Evolutionary conservation across 1,139 yeast genomes (phyloP).

Genomic region (Blastobotrys arbuscula): DNA sequence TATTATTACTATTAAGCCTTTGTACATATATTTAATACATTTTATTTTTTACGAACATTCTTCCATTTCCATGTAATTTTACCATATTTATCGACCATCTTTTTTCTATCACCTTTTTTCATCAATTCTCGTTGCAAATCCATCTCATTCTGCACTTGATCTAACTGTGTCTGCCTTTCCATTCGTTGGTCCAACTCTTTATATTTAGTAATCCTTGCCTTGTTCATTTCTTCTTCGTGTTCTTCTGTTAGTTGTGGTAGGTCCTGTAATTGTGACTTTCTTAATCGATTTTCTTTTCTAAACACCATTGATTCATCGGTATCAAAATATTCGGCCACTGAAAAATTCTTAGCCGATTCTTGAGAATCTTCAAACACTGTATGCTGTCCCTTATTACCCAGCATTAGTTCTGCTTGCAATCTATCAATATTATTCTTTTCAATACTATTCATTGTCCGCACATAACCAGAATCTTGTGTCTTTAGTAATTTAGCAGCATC

Average conservation of each 20-base stretch:
- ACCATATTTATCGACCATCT: slow-evolving; percentile 60
- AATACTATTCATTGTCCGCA: slow-evolving; percentile 66
- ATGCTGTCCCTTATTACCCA: slow-evolving; percentile 53
- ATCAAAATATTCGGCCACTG: slow-evolving; percentile 59
- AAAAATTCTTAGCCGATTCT: slow-evolving; percentile 51
- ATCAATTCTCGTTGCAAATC: slow-evolving; percentile 76
- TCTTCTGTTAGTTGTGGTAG: slow-evolving; percentile 6
- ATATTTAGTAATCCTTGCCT: slow-evolving; percentile 55
- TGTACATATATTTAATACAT: background rate
- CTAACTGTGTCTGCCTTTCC: slow-evolving; percentile 62
- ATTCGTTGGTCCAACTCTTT: slow-evolving; percentile 42
- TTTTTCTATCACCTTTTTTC: slow-evolving; percentile 86
- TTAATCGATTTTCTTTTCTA: slow-evolving; percentile 69
- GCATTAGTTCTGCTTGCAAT: slow-evolving; percentile 49
- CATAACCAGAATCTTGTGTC: slow-evolving; percentile 84
- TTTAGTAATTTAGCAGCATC: slow-evolving; percentile 80
- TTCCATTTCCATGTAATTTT: slow-evolving; percentile 78
- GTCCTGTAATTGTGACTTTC: slow-evolving; percentile 47
- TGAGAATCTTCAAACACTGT: slow-evolving; percentile 75
- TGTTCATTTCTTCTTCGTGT: slow-evolving; percentile 24
- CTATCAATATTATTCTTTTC: slow-evolving; percentile 63
- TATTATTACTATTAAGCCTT: background rate
- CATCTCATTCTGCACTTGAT: slow-evolving; percentile 65
- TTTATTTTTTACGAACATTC: slow-evolving; percentile 67
- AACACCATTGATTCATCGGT: slow-evolving; percentile 61